Evolutionary conservation across 192 early-diverging fungal genomes (phyloP).

Genomic region (Backusella psychrophila): DNA sequence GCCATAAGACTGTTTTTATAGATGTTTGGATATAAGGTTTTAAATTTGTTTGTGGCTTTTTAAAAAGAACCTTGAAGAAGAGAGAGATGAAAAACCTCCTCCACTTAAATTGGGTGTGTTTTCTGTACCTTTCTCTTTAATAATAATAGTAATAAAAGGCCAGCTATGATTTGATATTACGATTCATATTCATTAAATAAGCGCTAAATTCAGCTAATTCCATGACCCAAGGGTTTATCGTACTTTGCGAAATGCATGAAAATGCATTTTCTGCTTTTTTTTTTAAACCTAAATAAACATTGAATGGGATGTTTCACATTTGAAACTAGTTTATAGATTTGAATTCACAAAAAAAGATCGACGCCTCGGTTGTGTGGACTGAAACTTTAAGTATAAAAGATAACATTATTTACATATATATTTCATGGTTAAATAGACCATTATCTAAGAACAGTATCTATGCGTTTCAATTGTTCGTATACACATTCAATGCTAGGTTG

Average conservation of each 20-base stretch:
- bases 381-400: neutral
- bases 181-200: neutral
- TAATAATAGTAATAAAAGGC: neutral
- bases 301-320: neutral
- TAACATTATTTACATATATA: neutral
- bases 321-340: neutral
- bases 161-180: neutral
- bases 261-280: neutral
- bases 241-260: neutral
- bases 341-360: neutral
- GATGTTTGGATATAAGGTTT: neutral
- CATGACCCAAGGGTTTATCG: neutral
- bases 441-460: no score
- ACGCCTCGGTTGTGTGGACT: neutral
- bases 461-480: no score
- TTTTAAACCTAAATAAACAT: neutral
- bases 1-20: neutral
- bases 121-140: neutral
- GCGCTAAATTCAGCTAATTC: neutral
- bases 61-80: neutral
- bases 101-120: neutral
- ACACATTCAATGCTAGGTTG: no score
- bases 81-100: neutral
- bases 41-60: neutral
- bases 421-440: no score